Conservation (phyloP, 305 asterid species). For the Rubia balearica region DNA sequence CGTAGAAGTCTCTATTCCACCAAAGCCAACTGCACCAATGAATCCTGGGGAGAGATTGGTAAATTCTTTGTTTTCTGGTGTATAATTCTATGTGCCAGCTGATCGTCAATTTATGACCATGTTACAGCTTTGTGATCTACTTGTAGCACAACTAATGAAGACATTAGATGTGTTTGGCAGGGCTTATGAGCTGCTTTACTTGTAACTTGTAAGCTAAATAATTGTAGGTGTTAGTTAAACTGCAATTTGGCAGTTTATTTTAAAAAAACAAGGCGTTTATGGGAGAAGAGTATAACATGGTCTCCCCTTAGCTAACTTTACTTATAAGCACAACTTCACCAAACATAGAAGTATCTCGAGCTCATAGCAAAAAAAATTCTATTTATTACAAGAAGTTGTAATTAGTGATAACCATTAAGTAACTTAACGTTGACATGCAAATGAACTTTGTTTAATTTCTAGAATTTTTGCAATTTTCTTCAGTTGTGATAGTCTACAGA, state of each 20-base stretch:
- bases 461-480: neutral
- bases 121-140: neutral
- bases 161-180: neutral
- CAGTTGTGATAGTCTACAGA: neutral
- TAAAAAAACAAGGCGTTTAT: no score
- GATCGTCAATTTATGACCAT: neutral
- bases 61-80: slow-evolving; percentile 17
- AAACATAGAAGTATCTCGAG: neutral
- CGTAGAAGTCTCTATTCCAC: slow-evolving; percentile 89
- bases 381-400: neutral
- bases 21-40: slow-evolving; percentile 88
- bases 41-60: slow-evolving; percentile 96
- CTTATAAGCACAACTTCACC: no score
- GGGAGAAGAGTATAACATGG: no score
- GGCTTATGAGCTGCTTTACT: no score
- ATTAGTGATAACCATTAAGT: neutral
- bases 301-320: no score
- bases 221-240: no score
- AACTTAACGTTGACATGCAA: neutral
- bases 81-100: neutral
- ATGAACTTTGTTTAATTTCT: neutral
- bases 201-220: no score
- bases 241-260: no score
- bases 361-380: neutral
- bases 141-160: neutral